A percentile compares a stretch with the other conserved stretches of the same genome.
Conservation (phyloP, 208 protist species). For the Trypanosoma platydactyli region DNA sequence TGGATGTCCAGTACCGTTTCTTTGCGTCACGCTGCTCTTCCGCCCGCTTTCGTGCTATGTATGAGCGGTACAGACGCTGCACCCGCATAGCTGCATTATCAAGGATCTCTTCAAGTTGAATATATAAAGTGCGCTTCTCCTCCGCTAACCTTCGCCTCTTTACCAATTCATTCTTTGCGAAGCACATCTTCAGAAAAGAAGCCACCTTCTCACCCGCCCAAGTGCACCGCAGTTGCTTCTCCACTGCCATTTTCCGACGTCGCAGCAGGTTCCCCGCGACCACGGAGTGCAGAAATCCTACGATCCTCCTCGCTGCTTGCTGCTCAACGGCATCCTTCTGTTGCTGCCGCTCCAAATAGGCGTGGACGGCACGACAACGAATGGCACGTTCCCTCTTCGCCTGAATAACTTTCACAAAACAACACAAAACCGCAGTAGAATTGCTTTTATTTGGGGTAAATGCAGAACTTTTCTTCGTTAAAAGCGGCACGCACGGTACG, state of each 20-base stretch:
- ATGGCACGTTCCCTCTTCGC: conserved; percentile 13
- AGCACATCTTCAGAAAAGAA: conserved; percentile 14
- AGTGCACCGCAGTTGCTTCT: background rate
- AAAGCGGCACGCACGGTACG: background rate
- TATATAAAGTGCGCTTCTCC: conserved; percentile 2
- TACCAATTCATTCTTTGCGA: conserved; percentile 15
- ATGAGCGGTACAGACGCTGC: conserved; percentile 30
- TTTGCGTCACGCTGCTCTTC: conserved; percentile 19
- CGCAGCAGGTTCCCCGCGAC: background rate
- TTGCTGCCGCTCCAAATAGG: background rate
- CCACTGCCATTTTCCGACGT: background rate
- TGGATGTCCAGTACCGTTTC: conserved; percentile 20
- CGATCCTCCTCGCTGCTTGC: background rate
- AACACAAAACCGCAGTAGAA: background rate
- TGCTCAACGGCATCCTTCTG: background rate
- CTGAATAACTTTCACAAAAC: conserved; percentile 15
- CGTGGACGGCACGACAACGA: background rate
- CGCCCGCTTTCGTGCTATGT: conserved; percentile 14
- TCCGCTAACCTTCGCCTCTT: background rate
- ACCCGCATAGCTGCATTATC: conserved; percentile 19
- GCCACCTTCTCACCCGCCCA: conserved; percentile 1
- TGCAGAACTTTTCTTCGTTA: background rate
- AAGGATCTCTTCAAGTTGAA: background rate
- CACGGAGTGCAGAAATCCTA: background rate
- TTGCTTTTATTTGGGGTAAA: background rate